Conservation (phyloP, 306 rosid genomes). For the Betula pendula region DNA sequence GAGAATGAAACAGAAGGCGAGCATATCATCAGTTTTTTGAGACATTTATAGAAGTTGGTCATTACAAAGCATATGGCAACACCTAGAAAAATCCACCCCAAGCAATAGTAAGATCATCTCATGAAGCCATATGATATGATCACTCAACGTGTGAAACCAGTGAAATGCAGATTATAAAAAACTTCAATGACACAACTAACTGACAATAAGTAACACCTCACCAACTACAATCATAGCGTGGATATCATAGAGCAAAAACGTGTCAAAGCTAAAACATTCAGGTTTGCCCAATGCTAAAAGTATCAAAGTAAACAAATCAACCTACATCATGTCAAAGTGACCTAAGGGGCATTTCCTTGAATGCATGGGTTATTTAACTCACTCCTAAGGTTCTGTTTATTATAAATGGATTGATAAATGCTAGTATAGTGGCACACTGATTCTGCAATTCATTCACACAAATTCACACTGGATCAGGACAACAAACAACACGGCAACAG, state of each 20-base stretch:
- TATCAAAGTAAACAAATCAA: not conserved
- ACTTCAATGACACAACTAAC: not conserved
- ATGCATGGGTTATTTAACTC: not conserved
- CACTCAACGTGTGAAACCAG: not conserved
- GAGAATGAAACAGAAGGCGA: not conserved
- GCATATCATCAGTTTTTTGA: not conserved
- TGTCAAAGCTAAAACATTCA: too few species aligned
- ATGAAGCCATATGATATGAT: not conserved
- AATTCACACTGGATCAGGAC: not conserved
- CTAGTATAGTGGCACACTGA: not conserved
- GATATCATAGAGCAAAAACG: too few species aligned
- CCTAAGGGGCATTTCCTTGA: not conserved
- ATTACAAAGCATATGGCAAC: not conserved
- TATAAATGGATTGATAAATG: not conserved
- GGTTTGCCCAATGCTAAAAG: too few species aligned
- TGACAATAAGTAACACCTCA: too few species aligned
- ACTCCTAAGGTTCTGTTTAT: not conserved
- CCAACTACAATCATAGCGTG: too few species aligned
- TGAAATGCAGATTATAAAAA: not conserved
- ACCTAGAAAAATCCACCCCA: not conserved
- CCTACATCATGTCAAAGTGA: not conserved
- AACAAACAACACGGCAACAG: not conserved
- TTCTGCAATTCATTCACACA: too few species aligned
- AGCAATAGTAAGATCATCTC: not conserved
- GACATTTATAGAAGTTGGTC: not conserved